Evolutionary conservation across 192 early-diverging fungal species (phyloP).

Genomic region (Coemansia guatemalensis): DNA sequence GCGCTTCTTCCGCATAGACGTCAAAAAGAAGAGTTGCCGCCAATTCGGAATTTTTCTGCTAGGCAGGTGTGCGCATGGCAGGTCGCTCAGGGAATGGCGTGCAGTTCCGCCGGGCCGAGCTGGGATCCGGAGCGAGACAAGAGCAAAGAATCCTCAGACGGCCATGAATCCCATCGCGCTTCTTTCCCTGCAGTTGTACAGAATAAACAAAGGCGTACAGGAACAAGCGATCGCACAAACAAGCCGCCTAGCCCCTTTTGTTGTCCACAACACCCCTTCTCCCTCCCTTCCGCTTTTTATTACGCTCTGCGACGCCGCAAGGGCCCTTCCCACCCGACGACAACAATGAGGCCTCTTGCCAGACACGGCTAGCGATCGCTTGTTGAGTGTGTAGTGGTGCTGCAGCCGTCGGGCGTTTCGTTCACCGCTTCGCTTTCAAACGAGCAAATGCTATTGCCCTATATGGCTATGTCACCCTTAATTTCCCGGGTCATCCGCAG

Average conservation of each 20-base stretch:
- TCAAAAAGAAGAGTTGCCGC: not conserved
- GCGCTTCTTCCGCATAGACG: not conserved
- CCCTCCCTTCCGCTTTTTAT: not conserved
- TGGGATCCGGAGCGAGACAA: not conserved
- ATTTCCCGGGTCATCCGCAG: not conserved
- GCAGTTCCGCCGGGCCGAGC: not conserved
- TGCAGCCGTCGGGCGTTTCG: not conserved
- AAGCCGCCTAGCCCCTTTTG: not conserved
- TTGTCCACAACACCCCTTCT: not conserved
- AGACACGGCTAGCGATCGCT: not conserved
- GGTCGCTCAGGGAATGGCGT: not conserved
- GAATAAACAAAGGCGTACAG: not conserved
- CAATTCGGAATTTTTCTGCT: not conserved
- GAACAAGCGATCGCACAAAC: not conserved
- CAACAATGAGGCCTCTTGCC: not conserved
- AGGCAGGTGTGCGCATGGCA: not conserved
- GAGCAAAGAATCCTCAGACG: not conserved
- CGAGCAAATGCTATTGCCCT: not conserved
- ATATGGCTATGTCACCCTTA: constrained; percentile 2
- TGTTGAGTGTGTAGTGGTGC: not conserved
- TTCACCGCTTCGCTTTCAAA: not conserved
- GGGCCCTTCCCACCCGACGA: constrained; percentile 3
- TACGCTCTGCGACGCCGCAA: not conserved
- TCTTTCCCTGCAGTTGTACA: not conserved
- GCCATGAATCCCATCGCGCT: not conserved